Percentiles rank a stretch among this genome's conserved stretches.
These are phyloP conservation scores for Epichloe uncinata DNA, from an alignment of 2,329 filamentous ascomycete genomes.

Conservation along the genomic window DNA sequence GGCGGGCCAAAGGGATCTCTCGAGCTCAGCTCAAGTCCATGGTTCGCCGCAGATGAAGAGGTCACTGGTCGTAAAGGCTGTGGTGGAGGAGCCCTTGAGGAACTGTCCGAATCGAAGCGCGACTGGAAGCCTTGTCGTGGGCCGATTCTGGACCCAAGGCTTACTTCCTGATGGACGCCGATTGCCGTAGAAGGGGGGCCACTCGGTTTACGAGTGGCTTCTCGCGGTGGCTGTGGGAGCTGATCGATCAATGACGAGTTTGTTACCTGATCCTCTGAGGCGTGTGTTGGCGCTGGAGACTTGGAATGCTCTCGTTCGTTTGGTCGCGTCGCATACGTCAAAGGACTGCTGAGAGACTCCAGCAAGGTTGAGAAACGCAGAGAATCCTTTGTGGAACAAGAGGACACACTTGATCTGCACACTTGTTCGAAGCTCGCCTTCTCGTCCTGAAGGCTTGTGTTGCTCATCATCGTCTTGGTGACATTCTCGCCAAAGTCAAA, in stretches of 20 bases:
- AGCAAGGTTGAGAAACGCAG: not conserved
- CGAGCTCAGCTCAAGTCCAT: slow-evolving; percentile 4
- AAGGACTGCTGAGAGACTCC: not conserved
- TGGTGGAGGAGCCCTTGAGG: slow-evolving; percentile 10
- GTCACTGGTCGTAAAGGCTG: slow-evolving; percentile 12
- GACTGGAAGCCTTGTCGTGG: slow-evolving; percentile 11
- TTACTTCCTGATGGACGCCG: not conserved
- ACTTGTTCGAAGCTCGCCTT: not conserved
- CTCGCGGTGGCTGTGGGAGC: slow-evolving; percentile 1
- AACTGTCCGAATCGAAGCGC: slow-evolving; percentile 12
- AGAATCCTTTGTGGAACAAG: not conserved
- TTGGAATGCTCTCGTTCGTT: slow-evolving; percentile 7
- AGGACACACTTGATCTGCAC: not conserved
- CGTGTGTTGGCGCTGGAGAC: not conserved
- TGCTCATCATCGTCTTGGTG: slow-evolving; percentile 7
- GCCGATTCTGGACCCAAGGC: not conserved
- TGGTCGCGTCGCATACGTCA: not conserved
- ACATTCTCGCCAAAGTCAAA: slow-evolving; percentile 25
- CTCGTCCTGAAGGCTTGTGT: not conserved
- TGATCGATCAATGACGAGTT: slow-evolving; percentile 4
- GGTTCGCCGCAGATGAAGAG: slow-evolving; percentile 11
- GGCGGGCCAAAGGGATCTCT: slow-evolving; percentile 13
- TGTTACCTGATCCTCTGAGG: not conserved
- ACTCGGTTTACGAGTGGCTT: not conserved
- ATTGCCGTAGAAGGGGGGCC: slow-evolving; percentile 3